phyloP scores from a whole-genome alignment of 2,329 filamentous ascomycete genomes.

The Hypocreales sp. region DNA sequence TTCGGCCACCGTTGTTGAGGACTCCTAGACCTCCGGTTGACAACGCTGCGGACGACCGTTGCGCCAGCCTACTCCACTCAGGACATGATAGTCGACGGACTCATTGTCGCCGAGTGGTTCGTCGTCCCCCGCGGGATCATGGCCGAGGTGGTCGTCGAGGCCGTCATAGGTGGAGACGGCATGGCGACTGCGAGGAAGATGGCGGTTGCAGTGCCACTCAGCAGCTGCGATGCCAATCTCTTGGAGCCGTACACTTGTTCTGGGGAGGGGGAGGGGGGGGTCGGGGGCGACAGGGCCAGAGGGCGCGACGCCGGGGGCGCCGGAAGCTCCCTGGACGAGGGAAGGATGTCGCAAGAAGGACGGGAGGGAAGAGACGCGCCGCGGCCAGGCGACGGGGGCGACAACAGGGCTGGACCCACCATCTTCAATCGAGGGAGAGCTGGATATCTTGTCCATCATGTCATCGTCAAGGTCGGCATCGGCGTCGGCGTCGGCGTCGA shows the following conservation, averaged over 20 bases:
- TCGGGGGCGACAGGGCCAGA: constrained; percentile 17
- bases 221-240: constrained; percentile 4
- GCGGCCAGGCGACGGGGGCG: constrained; percentile 24
- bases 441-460: constrained; percentile 97
- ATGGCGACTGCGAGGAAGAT: constrained; percentile 36
- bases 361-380: constrained; percentile 26
- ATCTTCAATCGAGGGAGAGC: constrained; percentile 97
- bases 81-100: background rate
- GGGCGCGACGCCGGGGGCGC: constrained; percentile 16
- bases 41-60: background rate
- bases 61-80: background rate
- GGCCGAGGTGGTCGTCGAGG: constrained; percentile 15
- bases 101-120: constrained; percentile 4
- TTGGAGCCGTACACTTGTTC: constrained; percentile 6
- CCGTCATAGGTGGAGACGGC: constrained; percentile 8
- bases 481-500: constrained; percentile 46
- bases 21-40: constrained; percentile 1
- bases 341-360: constrained; percentile 16
- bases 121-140: constrained; percentile 11
- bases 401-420: constrained; percentile 55
- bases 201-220: constrained; percentile 14
- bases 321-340: constrained; percentile 5
- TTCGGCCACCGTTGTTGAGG: constrained; percentile 1
- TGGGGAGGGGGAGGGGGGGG: constrained; percentile 10
- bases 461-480: constrained; percentile 75